These are phyloP conservation scores for Papiliotrema fonsecae DNA, from an alignment of 1,284 basidiomycete species.

Conservation along the genomic window DNA sequence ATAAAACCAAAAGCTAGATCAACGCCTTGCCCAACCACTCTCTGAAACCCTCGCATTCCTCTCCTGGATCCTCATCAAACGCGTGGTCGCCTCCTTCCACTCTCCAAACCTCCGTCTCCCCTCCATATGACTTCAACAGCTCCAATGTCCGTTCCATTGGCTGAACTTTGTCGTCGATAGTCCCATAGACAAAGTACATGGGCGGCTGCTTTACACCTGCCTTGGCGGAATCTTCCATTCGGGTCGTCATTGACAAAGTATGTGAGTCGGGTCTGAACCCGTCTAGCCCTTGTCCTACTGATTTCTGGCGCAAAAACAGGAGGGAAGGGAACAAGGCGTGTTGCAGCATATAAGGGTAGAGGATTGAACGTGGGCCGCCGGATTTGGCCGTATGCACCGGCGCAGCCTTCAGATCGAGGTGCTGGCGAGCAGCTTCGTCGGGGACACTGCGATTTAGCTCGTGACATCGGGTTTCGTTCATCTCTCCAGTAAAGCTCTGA, in stretches of 20 bases:
- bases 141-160: conserved; percentile 35
- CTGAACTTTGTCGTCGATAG: conserved; percentile 37
- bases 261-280: conserved; percentile 32
- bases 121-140: conserved; percentile 15
- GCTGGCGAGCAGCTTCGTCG: conserved; percentile 35
- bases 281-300: conserved; percentile 32
- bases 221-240: conserved; percentile 16
- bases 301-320: conserved; percentile 38
- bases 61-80: conserved; percentile 38
- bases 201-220: conserved; percentile 13
- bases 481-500: neutral
- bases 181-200: conserved; percentile 35
- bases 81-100: conserved; percentile 33
- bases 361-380: conserved; percentile 39
- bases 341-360: conserved; percentile 47
- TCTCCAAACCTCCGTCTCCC: conserved; percentile 28
- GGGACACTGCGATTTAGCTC: conserved; percentile 24
- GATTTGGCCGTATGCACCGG: conserved; percentile 32
- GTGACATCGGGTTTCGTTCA: too few relatives aligned
- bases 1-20: too few relatives aligned
- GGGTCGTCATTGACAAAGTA: conserved; percentile 32
- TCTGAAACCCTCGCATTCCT: conserved; percentile 33
- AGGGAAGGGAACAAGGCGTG: conserved; percentile 40
- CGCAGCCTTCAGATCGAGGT: conserved; percentile 36
- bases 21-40: conserved; percentile 33